These are phyloP conservation scores for Didymella glomerata DNA, from an alignment of 2,329 filamentous ascomycete species.

Conservation along the genomic window DNA sequence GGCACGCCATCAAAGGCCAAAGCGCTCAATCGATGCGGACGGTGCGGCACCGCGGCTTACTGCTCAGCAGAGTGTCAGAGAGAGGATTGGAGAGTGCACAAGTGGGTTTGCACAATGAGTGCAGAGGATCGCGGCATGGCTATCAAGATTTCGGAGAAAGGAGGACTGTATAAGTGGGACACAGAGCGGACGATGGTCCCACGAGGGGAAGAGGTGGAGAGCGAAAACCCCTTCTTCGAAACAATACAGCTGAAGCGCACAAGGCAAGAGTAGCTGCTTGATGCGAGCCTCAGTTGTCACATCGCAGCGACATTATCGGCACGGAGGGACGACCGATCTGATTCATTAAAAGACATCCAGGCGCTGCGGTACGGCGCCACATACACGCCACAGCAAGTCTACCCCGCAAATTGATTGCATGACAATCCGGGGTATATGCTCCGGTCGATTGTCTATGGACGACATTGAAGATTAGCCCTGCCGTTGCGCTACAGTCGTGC, in stretches of 20 bases:
- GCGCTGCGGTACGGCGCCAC: not conserved
- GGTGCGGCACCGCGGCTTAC: slow-evolving; percentile 37
- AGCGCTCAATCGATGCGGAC: slow-evolving; percentile 30
- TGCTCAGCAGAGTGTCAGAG: slow-evolving; percentile 31
- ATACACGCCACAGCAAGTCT: not conserved
- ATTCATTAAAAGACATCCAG: not conserved
- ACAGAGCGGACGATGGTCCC: slow-evolving; percentile 24
- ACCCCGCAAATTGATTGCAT: slow-evolving; percentile 1
- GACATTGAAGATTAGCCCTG: not conserved
- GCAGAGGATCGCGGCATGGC: slow-evolving; percentile 34
- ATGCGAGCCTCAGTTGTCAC: not conserved
- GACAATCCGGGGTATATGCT: not conserved
- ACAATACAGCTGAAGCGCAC: slow-evolving; percentile 7
- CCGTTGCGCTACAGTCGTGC: not conserved
- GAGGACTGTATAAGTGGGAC: slow-evolving; percentile 36
- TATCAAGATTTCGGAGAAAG: slow-evolving; percentile 30
- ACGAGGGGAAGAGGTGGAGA: slow-evolving; percentile 23
- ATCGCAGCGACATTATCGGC: not conserved
- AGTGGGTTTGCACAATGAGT: slow-evolving; percentile 32
- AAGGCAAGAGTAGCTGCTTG: slow-evolving; percentile 1
- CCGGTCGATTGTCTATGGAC: not conserved
- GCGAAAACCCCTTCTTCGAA: slow-evolving; percentile 32
- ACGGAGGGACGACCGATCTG: not conserved
- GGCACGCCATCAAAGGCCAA: not conserved
- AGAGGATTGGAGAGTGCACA: slow-evolving; percentile 36